Evolutionary conservation across 352 stramenopile genomes (phyloP).

Genomic region (Pythium rhizo-oryzae): DNA sequence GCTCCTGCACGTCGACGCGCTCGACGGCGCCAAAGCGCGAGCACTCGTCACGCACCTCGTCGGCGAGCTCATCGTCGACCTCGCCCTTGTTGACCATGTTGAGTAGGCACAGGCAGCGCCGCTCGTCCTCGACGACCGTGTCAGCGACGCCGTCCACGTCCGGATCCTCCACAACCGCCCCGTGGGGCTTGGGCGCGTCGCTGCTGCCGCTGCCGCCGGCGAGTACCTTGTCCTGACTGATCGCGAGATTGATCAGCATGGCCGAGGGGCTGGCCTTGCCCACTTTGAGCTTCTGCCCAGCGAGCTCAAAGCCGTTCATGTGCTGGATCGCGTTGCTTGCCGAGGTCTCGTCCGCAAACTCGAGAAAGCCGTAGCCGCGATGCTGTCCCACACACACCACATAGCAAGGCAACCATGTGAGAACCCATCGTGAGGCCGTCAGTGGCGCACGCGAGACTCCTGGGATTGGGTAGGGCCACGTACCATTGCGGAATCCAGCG

Average conservation of each 20-base stretch:
- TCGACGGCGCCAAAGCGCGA: constrained; percentile 59
- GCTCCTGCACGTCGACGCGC: constrained; percentile 60
- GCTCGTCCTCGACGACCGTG: constrained; percentile 25
- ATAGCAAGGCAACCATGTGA: background rate
- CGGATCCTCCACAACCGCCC: constrained; percentile 46
- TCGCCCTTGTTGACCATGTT: constrained; percentile 74
- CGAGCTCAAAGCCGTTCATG: constrained; percentile 83
- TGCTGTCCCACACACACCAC: constrained; percentile 34
- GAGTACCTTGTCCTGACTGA: constrained; percentile 69
- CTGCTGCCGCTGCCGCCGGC: constrained; percentile 1
- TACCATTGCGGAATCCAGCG: constrained; percentile 56
- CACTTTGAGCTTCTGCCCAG: constrained; percentile 73
- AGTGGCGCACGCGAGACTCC: background rate
- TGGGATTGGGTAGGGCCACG: background rate
- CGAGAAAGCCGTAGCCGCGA: constrained; percentile 76
- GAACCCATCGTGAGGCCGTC: background rate
- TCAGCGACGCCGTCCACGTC: constrained; percentile 66
- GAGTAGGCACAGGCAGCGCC: constrained; percentile 66
- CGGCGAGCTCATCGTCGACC: constrained; percentile 70
- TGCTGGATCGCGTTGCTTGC: constrained; percentile 76
- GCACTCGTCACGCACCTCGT: constrained; percentile 73
- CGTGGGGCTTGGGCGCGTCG: constrained; percentile 3
- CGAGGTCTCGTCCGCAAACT: constrained; percentile 64
- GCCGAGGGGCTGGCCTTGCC: constrained; percentile 74
- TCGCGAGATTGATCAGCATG: constrained; percentile 67